A percentile compares a stretch with the other conserved stretches of the same genome.
Evolutionary conservation across 305 asterid genomes (phyloP).

Genomic region (Vinca major): DNA sequence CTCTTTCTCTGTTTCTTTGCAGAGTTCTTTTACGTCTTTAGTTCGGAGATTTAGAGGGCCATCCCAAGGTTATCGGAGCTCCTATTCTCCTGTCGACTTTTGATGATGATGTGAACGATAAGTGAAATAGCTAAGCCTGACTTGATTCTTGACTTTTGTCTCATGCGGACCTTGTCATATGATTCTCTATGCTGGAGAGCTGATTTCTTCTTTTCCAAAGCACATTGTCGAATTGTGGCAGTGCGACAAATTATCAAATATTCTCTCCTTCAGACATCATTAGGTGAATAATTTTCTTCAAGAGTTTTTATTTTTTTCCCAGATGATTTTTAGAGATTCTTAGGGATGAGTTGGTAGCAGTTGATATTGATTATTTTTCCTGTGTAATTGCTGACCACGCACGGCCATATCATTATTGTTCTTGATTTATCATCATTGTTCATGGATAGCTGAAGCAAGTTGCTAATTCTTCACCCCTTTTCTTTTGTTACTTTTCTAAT

Average conservation of each 20-base stretch:
- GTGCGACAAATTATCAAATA: not conserved
- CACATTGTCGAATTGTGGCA: not conserved
- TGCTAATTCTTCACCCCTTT: not conserved
- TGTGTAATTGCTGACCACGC: not conserved
- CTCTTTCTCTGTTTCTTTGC: slow-evolving; percentile 19
- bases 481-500: not conserved
- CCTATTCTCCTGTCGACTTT: slow-evolving; percentile 85
- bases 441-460: not conserved
- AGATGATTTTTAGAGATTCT: not conserved
- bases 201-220: no score
- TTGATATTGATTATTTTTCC: not conserved
- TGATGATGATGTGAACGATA: slow-evolving; percentile 35
- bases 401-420: not conserved
- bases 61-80: slow-evolving; percentile 61
- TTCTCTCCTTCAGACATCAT: not conserved
- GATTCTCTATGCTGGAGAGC: no score
- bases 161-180: no score
- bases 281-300: not conserved
- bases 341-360: not conserved
- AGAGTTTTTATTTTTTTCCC: not conserved
- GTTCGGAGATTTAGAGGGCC: slow-evolving; percentile 76
- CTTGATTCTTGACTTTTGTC: not conserved
- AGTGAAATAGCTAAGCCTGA: not conserved
- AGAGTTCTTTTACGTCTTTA: slow-evolving; percentile 51
- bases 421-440: not conserved